Percentiles rank a stretch among this genome's conserved stretches.
These are phyloP conservation scores for Lepidium campestre DNA, from an alignment of 441 rosid species.

Conservation along the genomic window DNA sequence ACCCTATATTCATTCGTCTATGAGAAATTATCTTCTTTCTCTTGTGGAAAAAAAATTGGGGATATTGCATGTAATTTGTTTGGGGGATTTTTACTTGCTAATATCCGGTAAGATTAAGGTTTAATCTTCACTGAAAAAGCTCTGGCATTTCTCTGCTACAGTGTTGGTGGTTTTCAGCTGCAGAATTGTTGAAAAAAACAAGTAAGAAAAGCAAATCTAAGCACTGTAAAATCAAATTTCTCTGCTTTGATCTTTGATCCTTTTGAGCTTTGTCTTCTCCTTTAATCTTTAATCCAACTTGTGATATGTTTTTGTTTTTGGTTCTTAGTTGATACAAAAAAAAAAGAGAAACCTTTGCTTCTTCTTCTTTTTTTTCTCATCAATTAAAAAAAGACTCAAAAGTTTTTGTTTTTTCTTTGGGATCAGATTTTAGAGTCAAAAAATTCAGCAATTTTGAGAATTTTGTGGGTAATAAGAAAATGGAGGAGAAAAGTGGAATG, in stretches of 20 bases:
- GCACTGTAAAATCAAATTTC: not conserved
- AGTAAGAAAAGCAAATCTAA: conserved; percentile 42
- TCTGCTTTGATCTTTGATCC: conserved; percentile 16
- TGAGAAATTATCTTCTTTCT: conserved; percentile 32
- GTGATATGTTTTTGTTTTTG: not conserved
- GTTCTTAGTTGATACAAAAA: not conserved
- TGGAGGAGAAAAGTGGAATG: conserved; percentile 63
- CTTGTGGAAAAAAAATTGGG: conserved; percentile 3
- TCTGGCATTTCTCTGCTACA: conserved; percentile 29
- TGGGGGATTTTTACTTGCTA: conserved; percentile 8
- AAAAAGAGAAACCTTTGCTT: conserved; percentile 8
- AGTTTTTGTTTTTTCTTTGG: not conserved
- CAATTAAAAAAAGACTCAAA: conserved; percentile 15
- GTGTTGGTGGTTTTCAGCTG: conserved; percentile 15
- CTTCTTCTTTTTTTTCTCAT: conserved; percentile 24
- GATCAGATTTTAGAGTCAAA: not conserved
- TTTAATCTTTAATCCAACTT: not conserved
- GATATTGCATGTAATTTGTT: conserved; percentile 37
- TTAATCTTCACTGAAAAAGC: conserved; percentile 28
- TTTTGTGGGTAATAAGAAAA: conserved; percentile 29
- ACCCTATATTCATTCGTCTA: conserved; percentile 59
- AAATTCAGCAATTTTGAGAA: not conserved
- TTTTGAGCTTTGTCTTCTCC: conserved; percentile 1
- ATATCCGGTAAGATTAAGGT: conserved; percentile 11
- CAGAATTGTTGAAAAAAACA: conserved; percentile 16